phyloP scores from a whole-genome alignment of 352 stramenopile genomes.

The Phytophthora agathidicida region DNA sequence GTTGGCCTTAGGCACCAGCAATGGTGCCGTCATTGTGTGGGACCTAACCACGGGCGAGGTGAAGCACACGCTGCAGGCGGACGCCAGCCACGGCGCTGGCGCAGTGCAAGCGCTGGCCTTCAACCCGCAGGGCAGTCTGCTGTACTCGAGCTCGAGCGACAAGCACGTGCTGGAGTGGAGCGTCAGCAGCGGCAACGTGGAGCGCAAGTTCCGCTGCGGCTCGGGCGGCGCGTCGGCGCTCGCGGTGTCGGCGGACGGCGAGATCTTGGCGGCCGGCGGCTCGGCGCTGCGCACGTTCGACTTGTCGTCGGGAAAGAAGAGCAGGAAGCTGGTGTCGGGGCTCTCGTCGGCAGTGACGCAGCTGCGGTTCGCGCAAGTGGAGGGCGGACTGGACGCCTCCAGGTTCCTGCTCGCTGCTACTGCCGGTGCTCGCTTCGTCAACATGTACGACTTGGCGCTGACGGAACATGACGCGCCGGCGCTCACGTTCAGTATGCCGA shows the following conservation, averaged over 20 bases:
- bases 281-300: constrained; percentile 78
- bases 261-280: constrained; percentile 69
- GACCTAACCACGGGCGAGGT: constrained; percentile 75
- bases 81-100: constrained; percentile 47
- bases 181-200: constrained; percentile 52
- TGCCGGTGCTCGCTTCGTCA: constrained; percentile 78
- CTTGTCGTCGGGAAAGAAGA: constrained; percentile 80
- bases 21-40: constrained; percentile 71
- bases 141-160: constrained; percentile 75
- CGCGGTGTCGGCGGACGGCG: constrained; percentile 65
- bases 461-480: constrained; percentile 69
- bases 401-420: constrained; percentile 81
- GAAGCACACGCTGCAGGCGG: constrained; percentile 56
- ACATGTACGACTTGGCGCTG: constrained; percentile 79
- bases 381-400: constrained; percentile 33
- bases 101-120: constrained; percentile 75
- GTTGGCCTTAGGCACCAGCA: constrained; percentile 76
- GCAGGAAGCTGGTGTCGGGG: constrained; percentile 73
- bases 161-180: constrained; percentile 86
- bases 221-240: constrained; percentile 66
- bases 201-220: constrained; percentile 70
- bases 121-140: constrained; percentile 64
- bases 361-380: constrained; percentile 61
- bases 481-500: constrained; percentile 79
- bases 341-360: constrained; percentile 76